Evolutionary conservation across 1,284 basidiomycete genomes (phyloP).

Genomic region (Apiotrichum porosum): DNA sequence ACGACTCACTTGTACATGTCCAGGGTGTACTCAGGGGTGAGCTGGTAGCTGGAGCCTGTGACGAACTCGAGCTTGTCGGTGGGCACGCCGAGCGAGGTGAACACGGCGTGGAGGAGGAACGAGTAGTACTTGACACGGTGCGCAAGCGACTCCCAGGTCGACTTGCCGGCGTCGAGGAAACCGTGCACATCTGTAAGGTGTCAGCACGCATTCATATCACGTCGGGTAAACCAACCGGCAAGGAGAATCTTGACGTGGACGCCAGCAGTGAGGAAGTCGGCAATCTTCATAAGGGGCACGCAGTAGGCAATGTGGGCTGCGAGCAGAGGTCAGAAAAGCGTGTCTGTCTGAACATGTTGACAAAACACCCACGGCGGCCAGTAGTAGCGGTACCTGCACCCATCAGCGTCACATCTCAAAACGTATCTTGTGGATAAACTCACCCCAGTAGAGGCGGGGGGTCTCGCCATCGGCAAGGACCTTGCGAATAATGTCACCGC

Average conservation of each 20-base stretch:
- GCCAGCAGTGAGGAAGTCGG: conserved; percentile 89
- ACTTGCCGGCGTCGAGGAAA: conserved; percentile 97
- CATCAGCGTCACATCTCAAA: too few species aligned
- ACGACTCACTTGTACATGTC: conserved; percentile 71
- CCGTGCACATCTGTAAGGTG: conserved; percentile 90
- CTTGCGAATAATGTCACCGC: conserved; percentile 74
- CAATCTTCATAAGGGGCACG: conserved; percentile 90
- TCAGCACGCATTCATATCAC: not conserved
- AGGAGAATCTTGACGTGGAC: conserved; percentile 85
- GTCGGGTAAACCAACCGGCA: too few species aligned
- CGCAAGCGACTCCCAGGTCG: conserved; percentile 86
- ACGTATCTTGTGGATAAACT: too few species aligned
- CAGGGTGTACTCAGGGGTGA: conserved; percentile 85
- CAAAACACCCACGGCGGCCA: conserved; percentile 84
- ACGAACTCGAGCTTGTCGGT: conserved; percentile 79
- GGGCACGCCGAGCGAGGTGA: conserved; percentile 84
- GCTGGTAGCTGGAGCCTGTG: conserved; percentile 75
- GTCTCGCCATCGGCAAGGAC: conserved; percentile 72
- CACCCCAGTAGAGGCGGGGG: conserved; percentile 87
- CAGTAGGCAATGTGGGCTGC: conserved; percentile 96
- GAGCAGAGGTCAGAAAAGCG: too few species aligned
- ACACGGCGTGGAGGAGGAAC: conserved; percentile 72
- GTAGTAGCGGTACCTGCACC: conserved; percentile 93
- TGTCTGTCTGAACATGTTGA: too few species aligned
- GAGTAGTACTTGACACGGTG: conserved; percentile 90